Base-by-base conservation (phyloP, 2,329 filamentous ascomycete genomes). In the Colletotrichum sp. region DNA sequence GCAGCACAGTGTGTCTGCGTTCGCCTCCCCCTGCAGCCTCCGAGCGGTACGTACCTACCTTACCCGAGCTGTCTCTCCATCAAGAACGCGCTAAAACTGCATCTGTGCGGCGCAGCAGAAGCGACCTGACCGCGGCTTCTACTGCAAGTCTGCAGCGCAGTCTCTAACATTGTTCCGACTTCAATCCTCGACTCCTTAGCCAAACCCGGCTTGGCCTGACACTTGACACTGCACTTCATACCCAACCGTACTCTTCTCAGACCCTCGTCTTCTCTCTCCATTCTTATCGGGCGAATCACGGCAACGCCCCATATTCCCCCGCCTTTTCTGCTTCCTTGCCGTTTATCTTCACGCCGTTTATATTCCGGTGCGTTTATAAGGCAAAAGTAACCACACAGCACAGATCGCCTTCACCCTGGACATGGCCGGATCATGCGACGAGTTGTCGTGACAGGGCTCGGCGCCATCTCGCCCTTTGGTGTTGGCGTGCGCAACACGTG, bases 371-470 rank as follows among this genome's bases (percentile, higher is more conserved):
- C 58, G 64, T 57, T 34, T 29, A 24, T 61, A 64, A 58, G 21
- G 27, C 27, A 66, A 43, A 58, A 12, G n/a, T 33, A 62, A 54
- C 62, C 34, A 59, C 61, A 75, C 55, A 74, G n/a, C 55, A 75
- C 55, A 74, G 24, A 64, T 38, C 51, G 36, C 31, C 16, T 38
- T 51, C 31, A 55, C 38, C 66, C 66, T 61, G 80, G 80, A 75
- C 67, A 87, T 89, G 86, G 84, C 80, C 84, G 72, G 77, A 83
- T 79, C 76, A 91, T 92, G 88, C 89, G 92, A 81, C 91, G 94
- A 78, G 94, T 97, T 78, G 95, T 96, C 79, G 92, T 97, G 81
- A 97, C 95, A 67, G 94, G 95, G 80, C 87, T 97, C 64, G 94
- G 95, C 75, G 94, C 93, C 81, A 90, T 97, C 78, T 95, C 94